Evolutionary conservation across 1,284 basidiomycete genomes (phyloP).

Genomic region (Ganoderma leucocontextum): DNA sequence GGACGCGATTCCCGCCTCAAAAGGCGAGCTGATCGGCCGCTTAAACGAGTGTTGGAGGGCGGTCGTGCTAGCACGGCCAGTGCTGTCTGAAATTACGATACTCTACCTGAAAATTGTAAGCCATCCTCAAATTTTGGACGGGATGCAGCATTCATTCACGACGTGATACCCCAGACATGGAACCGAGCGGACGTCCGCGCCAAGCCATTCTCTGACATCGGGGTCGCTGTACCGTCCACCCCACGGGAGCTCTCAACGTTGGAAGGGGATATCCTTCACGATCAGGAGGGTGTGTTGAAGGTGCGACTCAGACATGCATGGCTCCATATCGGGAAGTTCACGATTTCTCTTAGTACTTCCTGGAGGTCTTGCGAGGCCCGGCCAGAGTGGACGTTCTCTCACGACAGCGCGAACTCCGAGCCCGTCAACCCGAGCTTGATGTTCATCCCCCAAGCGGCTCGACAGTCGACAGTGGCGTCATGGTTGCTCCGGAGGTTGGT

Average conservation of each 20-base stretch:
- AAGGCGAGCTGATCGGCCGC: neutral
- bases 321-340: too few relatives aligned
- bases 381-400: neutral
- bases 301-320: neutral
- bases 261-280: neutral
- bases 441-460: neutral
- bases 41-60: conserved; percentile 7
- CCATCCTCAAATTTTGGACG: neutral
- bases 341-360: neutral
- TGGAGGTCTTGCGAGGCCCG: neutral
- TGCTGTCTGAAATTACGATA: neutral
- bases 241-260: neutral
- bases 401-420: too few relatives aligned
- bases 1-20: neutral
- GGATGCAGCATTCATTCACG: neutral
- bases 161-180: neutral
- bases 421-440: too few relatives aligned
- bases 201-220: neutral
- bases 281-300: neutral
- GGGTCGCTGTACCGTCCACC: neutral
- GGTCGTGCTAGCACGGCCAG: conserved; percentile 3
- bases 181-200: neutral
- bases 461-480: neutral
- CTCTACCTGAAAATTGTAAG: neutral
- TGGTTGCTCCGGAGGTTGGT: neutral